Evolutionary conservation across 163 green algal genomes (phyloP), one percentile per base, ranked within the genome.

Genomic region (Chlamydomonas reinhardtii): DNA sequence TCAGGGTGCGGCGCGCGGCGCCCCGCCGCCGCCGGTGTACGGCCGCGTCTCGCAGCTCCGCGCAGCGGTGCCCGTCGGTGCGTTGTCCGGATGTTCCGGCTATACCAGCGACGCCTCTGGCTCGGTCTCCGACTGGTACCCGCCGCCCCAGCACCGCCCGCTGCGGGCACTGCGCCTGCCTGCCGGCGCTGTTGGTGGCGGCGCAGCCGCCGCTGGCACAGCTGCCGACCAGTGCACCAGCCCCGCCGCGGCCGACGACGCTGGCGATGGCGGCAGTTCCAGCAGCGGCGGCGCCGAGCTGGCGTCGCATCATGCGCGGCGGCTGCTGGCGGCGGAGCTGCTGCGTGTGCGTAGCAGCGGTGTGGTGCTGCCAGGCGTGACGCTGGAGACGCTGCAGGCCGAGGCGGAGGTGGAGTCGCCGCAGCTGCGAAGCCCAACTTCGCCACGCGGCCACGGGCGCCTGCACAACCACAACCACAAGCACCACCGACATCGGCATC

Each of bases 301-400:
- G 59, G 59, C 59, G n/a, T 37, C 9, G n/a, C 4, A 6, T 0
- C 24, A 84, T 32, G 77, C 77, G 5, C 77, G 77, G 2, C 39
- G 29, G 17, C 43, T 84, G 77, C 27, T 84, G 52, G 77, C 77
- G 43, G n/a, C 6, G 6, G 77, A 84, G 77, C 77, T 84, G n/a
- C 52, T 76, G 39, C 43, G 77, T 4, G 64, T 84, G 66, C 64
- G 43, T 0, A 59, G 43, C 1, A 25, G 34, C 5, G 65, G 64
- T 19, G 19, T 59, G 19, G 66, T 69, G 32, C 48, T 56, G 17
- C 66, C 77, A 8, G 66, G 66, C 35, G 77, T 84, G 17, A 29
- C 29, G 22, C 39, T 69, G 43, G 65, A 54, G 43, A 17, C 71
- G 14, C 43, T 74, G 11, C 25, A 39, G 43, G 64, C 65, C 14